Percentiles rank a stretch among this genome's conserved stretches.
Conservation (phyloP, 495 filamentous ascomycete species). For the Penicillium flavigenum region DNA sequence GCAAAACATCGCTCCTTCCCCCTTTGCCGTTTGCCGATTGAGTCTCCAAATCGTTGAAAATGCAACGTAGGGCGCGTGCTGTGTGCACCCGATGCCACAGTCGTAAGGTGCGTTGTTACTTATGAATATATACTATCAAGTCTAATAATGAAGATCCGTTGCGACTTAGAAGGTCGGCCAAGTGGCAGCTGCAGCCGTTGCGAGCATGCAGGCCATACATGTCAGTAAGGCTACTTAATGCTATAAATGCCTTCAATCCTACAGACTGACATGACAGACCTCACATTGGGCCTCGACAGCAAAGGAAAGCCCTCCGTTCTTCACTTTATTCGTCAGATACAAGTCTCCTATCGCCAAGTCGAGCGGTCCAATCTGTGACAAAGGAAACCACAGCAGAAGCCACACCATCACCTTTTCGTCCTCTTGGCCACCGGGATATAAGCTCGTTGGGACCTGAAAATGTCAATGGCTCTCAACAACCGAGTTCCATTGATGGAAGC, state of each 20-base stretch:
- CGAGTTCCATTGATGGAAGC: slow-evolving; percentile 8
- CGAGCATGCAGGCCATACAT: slow-evolving; percentile 5
- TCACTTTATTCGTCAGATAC: background rate
- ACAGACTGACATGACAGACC: background rate
- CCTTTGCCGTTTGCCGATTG: background rate
- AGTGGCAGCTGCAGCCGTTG: slow-evolving; percentile 13
- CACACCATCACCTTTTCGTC: background rate
- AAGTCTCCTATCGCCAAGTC: background rate
- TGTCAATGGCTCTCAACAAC: background rate
- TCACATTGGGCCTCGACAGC: slow-evolving; percentile 14
- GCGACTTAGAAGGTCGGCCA: slow-evolving; percentile 15
- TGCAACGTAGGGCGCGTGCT: slow-evolving; percentile 14
- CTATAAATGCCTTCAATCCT: background rate
- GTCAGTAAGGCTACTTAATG: slow-evolving; percentile 1
- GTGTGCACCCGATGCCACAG: slow-evolving; percentile 19
- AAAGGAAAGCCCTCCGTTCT: slow-evolving; percentile 5
- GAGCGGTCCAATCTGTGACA: background rate
- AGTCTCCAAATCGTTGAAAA: background rate
- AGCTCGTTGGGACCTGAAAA: background rate
- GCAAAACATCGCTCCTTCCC: background rate
- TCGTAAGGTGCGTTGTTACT: slow-evolving; percentile 13
- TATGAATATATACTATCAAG: background rate
- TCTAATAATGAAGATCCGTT: slow-evolving; percentile 14
- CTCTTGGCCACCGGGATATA: background rate
- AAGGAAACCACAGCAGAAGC: background rate